Percentiles rank a stretch among this genome's conserved stretches.
Conservation (phyloP, 208 protist species). For the Crithidia acanthocephali region DNA sequence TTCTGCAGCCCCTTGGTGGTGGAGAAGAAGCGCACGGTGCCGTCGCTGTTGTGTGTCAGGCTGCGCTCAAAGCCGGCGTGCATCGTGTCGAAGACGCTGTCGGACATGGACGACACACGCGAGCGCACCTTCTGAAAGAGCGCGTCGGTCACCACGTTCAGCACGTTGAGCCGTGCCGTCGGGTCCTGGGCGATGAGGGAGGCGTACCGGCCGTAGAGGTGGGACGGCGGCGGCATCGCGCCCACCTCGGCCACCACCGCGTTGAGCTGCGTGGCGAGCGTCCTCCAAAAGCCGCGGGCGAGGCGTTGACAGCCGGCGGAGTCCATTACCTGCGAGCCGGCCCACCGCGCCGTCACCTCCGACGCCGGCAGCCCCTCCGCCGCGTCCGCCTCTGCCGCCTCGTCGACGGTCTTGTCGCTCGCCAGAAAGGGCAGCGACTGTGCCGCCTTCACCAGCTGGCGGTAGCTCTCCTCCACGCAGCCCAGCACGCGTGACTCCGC, state of each 20-base stretch:
- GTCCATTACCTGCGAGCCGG: slow-evolving; percentile 39
- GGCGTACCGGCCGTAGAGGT: slow-evolving; percentile 64
- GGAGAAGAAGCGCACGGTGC: slow-evolving; percentile 75
- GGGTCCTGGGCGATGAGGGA: slow-evolving; percentile 58
- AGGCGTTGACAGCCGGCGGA: slow-evolving; percentile 58
- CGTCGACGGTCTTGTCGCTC: not conserved
- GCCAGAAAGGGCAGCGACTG: slow-evolving; percentile 55
- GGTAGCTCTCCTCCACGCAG: slow-evolving; percentile 57
- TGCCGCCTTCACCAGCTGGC: slow-evolving; percentile 55
- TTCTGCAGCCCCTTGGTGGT: slow-evolving; percentile 68
- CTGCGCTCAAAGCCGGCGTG: slow-evolving; percentile 76
- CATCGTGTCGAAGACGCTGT: slow-evolving; percentile 75
- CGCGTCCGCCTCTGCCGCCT: slow-evolving; percentile 14
- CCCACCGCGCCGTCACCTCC: slow-evolving; percentile 7
- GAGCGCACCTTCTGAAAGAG: slow-evolving; percentile 60
- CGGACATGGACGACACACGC: slow-evolving; percentile 76
- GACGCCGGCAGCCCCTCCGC: not conserved
- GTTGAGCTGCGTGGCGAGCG: slow-evolving; percentile 44
- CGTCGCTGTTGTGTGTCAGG: slow-evolving; percentile 72
- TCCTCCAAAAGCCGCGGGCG: slow-evolving; percentile 67
- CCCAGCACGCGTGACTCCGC: slow-evolving; percentile 54
- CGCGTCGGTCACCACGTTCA: slow-evolving; percentile 56
- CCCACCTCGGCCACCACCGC: slow-evolving; percentile 41
- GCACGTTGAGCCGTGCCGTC: slow-evolving; percentile 51
- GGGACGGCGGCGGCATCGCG: slow-evolving; percentile 29